phyloP scores from a whole-genome alignment of 2,329 filamentous ascomycete species.

The Westerdykella ornata region DNA sequence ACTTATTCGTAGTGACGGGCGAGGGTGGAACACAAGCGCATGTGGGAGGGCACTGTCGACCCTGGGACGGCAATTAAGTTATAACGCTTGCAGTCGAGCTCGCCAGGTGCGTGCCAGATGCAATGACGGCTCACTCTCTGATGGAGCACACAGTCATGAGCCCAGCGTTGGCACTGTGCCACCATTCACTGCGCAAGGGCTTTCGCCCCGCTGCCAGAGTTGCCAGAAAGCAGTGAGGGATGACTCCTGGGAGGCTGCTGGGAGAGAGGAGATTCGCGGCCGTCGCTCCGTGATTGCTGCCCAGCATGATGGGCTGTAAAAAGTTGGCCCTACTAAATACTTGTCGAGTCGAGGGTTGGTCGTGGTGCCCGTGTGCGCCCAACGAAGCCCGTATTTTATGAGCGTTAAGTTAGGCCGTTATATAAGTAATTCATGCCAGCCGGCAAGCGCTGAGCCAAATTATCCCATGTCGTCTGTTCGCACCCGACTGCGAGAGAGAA shows the following conservation, averaged over 20 bases:
- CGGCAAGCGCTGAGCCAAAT: slow-evolving; percentile 1
- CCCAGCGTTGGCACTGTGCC: slow-evolving; percentile 8
- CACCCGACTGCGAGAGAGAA: slow-evolving; percentile 7
- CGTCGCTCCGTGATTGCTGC: no score
- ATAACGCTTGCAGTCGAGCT: background rate
- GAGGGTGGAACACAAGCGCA: background rate
- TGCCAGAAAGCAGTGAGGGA: background rate
- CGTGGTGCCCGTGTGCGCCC: slow-evolving; percentile 1
- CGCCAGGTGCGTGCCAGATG: background rate
- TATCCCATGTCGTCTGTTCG: slow-evolving; percentile 2
- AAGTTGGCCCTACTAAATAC: no score
- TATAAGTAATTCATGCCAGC: slow-evolving; percentile 13
- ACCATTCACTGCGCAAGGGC: slow-evolving; percentile 1
- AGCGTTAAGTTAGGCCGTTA: slow-evolving; percentile 8
- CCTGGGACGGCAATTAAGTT: background rate
- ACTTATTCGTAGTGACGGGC: background rate
- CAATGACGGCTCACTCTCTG: background rate
- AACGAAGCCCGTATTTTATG: slow-evolving; percentile 2
- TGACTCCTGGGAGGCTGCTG: slow-evolving; percentile 1
- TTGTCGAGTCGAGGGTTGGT: no score
- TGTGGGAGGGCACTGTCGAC: background rate
- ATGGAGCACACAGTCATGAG: background rate
- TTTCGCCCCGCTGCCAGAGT: background rate
- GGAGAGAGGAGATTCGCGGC: no score
- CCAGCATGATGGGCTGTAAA: no score